Base-by-base conservation (phyloP, 495 filamentous ascomycete genomes). In the Neurospora sp. region DNA sequence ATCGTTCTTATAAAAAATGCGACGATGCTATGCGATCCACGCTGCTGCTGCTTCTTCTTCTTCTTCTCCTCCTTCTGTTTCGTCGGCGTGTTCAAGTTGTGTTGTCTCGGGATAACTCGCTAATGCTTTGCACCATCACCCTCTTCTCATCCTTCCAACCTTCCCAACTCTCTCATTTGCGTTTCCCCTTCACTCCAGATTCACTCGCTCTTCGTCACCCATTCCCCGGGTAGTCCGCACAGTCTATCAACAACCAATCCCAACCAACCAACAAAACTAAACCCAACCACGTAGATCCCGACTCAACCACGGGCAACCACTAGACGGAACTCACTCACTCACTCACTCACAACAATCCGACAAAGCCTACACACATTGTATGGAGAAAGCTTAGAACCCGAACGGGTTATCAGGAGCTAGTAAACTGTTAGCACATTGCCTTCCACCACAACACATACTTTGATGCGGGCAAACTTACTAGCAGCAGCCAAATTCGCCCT, bases 401-500 rank as follows among this genome's bases (percentile, higher is more conserved):
- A 77, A 76, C 73, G 76, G 78, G 73, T 77, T 77, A 72, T 77
- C 76, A 37, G 76, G 76, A 27, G 76, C 76, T 77, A 42, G 10
- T 31, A 71, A 5, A 18, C 9, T 5, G 73, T 74, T 12, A 76
- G 73, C 70, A 69, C 40, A 14, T n/a, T 3, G 20, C 16, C 31
- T 23, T 39, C 54, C 27, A 27, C 27, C 27, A 27, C 27, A 27
- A 14, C n/a, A 37, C 39, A 42, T 14, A 35, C 18, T 10, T 27
- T 39, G 39, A 16, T 5, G 7, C 20, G 5, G 11, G 4, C 6
- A 70, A 76, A 40, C 95, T 90, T 92, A 99, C 96, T 99, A 78
- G 96, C 96, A 88, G 95, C 91, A 48, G 90, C 84, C 76, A 98
- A 86, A 80, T 98, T 97, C 72, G 96, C 96, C 86, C 91, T 90